phyloP scores from a whole-genome alignment of 495 filamentous ascomycete genomes.

The Podospora pseudocomata region DNA sequence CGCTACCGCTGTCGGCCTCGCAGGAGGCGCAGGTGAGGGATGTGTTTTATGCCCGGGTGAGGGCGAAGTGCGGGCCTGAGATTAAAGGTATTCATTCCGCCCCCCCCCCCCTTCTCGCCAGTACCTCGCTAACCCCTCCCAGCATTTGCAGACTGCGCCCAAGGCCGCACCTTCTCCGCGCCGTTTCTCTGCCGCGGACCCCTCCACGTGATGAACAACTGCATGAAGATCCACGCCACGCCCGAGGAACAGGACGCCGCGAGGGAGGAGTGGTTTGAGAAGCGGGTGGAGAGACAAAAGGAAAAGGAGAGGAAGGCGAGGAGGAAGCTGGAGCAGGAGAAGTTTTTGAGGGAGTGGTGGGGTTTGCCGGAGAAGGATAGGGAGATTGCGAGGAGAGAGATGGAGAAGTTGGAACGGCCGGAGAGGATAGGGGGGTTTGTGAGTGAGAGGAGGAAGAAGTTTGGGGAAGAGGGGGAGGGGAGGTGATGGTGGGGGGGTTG shows the following conservation, averaged over 20 bases:
- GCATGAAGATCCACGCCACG: slow-evolving; percentile 83
- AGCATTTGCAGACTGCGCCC: slow-evolving; percentile 87
- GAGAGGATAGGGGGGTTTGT: slow-evolving; percentile 41
- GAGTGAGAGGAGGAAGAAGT: slow-evolving; percentile 18
- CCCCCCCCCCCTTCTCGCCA: not conserved
- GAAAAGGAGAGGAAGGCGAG: slow-evolving; percentile 59
- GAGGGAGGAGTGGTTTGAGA: slow-evolving; percentile 88
- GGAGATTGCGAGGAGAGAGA: slow-evolving; percentile 35
- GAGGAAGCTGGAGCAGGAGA: slow-evolving; percentile 53
- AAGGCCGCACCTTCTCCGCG: slow-evolving; percentile 76
- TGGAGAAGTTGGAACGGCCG: slow-evolving; percentile 36
- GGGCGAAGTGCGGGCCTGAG: slow-evolving; percentile 71
- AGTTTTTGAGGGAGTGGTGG: slow-evolving; percentile 60
- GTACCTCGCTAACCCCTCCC: not conserved
- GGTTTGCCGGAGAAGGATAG: slow-evolving; percentile 49
- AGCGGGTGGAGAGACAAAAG: slow-evolving; percentile 59
- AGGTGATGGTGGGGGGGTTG: not conserved
- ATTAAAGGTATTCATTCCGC: slow-evolving; percentile 65
- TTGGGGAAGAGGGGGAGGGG: slow-evolving; percentile 17
- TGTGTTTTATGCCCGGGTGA: slow-evolving; percentile 83
- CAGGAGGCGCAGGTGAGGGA: slow-evolving; percentile 91
- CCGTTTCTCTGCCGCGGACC: slow-evolving; percentile 78
- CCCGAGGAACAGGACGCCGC: slow-evolving; percentile 82
- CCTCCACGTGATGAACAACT: slow-evolving; percentile 83
- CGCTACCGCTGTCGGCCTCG: slow-evolving; percentile 82